Evolutionary conservation across 2,329 filamentous ascomycete genomes (phyloP).

Genomic region (Colletotrichum sp.): DNA sequence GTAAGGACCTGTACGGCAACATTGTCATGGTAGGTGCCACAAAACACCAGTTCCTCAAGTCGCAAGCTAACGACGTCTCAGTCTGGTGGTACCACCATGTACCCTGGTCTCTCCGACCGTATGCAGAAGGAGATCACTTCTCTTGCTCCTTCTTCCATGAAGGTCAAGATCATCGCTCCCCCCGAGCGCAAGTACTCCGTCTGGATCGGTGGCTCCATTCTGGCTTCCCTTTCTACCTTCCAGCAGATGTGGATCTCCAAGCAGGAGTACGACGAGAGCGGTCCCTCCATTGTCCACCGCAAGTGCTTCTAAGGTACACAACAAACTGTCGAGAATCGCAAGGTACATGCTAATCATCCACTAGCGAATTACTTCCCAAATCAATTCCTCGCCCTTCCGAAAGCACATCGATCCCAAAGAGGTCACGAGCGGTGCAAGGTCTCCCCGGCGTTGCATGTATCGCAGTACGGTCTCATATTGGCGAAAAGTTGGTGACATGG

Average conservation of each 20-base stretch:
- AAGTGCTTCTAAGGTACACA: constrained; percentile 97
- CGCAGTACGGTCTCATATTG: constrained; percentile 59
- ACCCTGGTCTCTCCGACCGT: constrained; percentile 99
- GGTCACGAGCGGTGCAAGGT: constrained; percentile 48
- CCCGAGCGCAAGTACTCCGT: constrained; percentile 99
- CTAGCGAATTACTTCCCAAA: constrained; percentile 14
- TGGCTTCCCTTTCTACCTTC: constrained; percentile 99
- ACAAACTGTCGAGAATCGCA: not conserved
- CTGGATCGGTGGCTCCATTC: constrained; percentile 99
- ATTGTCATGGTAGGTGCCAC: constrained; percentile 94
- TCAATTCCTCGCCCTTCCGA: constrained; percentile 35
- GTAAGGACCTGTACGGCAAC: constrained; percentile 99
- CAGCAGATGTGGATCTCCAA: constrained; percentile 99
- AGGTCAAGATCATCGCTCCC: constrained; percentile 99
- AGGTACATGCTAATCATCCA: not conserved
- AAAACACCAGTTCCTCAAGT: not conserved
- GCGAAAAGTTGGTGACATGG: constrained; percentile 62
- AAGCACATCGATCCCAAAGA: constrained; percentile 48
- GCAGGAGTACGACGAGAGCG: constrained; percentile 99
- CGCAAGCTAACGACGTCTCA: constrained; percentile 47
- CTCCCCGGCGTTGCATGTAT: constrained; percentile 51
- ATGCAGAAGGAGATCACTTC: constrained; percentile 99
- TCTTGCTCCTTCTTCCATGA: constrained; percentile 99
- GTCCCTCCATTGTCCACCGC: constrained; percentile 98
- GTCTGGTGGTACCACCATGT: constrained; percentile 99